Percentiles rank a stretch among this genome's conserved stretches.
Evolutionary conservation across 176 grass and related monocot species (phyloP).

Genomic region (Areca catechu): DNA sequence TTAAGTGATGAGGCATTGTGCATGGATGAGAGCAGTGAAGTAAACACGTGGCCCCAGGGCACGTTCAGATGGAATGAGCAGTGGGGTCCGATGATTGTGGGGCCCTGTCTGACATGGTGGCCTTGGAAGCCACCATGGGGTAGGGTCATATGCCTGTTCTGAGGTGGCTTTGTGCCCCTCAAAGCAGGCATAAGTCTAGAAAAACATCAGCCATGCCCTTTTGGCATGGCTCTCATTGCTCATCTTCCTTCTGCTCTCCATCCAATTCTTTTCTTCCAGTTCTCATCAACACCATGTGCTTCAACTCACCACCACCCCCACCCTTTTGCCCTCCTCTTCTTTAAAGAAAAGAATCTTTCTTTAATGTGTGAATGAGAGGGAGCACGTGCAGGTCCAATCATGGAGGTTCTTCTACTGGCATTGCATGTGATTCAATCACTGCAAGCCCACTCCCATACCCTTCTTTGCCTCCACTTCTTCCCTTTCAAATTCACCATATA

Average conservation of each 20-base stretch:
- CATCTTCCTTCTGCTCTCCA: background rate
- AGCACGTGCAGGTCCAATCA: constrained; percentile 2
- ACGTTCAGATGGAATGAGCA: no score
- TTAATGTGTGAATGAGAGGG: constrained; percentile 9
- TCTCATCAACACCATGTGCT: constrained; percentile 49
- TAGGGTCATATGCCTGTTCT: no score
- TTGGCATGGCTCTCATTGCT: background rate
- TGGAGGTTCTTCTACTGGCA: constrained; percentile 25
- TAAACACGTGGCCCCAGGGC: no score
- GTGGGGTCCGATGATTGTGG: no score
- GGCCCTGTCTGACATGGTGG: no score
- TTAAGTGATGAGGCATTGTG: no score
- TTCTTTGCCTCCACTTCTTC: background rate
- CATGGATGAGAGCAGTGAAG: no score
- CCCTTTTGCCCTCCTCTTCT: constrained; percentile 23
- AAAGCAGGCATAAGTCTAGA: no score
- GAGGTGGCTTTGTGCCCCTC: no score
- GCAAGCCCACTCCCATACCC: background rate
- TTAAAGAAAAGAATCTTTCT: constrained; percentile 42
- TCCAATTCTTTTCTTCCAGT: background rate
- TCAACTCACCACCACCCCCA: constrained; percentile 11
- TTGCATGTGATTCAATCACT: constrained; percentile 55
- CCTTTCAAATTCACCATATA: no score
- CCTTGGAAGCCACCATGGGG: no score
- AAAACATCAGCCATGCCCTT: background rate